A percentile compares a stretch with the other conserved stretches of the same genome.
These are phyloP conservation scores for Solanum appendiculatum DNA, from an alignment of 257 asterid species.

Conservation along the genomic window DNA sequence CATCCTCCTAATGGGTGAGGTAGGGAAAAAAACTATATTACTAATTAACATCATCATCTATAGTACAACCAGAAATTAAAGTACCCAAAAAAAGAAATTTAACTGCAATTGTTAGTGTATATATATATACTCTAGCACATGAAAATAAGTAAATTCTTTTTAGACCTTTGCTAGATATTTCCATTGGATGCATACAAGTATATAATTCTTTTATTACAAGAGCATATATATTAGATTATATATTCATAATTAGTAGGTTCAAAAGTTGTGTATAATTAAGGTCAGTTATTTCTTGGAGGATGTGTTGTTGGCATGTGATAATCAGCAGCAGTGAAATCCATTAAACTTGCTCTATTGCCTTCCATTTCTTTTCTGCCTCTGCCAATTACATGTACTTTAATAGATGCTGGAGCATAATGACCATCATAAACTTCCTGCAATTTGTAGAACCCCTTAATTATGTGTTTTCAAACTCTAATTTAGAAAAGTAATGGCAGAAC, in stretches of 20 bases:
- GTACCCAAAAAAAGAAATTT: not conserved
- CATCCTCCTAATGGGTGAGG: not conserved
- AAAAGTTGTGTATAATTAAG: not conserved
- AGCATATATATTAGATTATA: not conserved
- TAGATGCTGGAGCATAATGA: not conserved
- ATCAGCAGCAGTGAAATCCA: not conserved
- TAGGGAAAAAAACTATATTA: not conserved
- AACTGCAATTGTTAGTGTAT: not conserved
- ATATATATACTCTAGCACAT: not conserved
- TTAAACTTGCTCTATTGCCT: not conserved
- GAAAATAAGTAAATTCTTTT: not conserved
- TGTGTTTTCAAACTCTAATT: not conserved
- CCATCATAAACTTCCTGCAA: not conserved
- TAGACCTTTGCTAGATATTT: not conserved
- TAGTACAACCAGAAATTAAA: not conserved
- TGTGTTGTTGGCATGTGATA: not conserved
- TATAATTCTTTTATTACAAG: not conserved
- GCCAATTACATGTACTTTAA: not conserved
- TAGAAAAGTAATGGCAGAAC: not conserved
- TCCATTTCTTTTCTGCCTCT: not conserved
- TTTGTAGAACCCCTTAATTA: not conserved
- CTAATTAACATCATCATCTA: not conserved
- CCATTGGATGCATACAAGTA: not conserved
- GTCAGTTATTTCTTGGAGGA: conserved; percentile 1
- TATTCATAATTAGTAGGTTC: not conserved